These are phyloP conservation scores for Blepharisma japonicum DNA, from an alignment of 73 alveolate genomes.

Conservation along the genomic window DNA sequence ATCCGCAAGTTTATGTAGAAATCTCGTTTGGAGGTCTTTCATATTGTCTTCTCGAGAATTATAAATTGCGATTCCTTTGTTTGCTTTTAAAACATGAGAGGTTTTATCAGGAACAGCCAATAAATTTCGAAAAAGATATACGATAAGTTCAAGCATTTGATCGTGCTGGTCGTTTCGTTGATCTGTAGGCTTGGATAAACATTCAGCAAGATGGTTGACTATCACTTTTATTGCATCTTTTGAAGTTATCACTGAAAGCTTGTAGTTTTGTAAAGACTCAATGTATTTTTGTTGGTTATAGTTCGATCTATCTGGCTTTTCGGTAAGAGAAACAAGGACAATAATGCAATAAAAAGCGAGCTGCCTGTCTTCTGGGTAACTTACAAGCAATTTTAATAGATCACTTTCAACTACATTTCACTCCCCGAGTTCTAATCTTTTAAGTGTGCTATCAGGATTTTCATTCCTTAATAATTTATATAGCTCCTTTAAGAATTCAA, in stretches of 20 bases:
- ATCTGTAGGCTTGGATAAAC: constrained; percentile 43
- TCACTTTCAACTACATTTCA: constrained; percentile 62
- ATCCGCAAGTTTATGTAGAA: constrained; percentile 33
- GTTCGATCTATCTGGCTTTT: constrained; percentile 37
- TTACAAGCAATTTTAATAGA: constrained; percentile 62
- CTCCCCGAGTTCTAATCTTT: constrained; percentile 55
- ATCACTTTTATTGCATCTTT: constrained; percentile 43
- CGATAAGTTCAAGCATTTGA: constrained; percentile 68
- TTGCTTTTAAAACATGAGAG: constrained; percentile 28
- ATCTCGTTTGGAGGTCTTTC: constrained; percentile 42
- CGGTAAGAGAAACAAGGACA: constrained; percentile 62
- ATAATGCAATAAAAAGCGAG: constrained; percentile 57
- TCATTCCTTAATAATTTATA: constrained; percentile 51
- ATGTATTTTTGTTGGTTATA: constrained; percentile 25
- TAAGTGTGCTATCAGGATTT: constrained; percentile 62
- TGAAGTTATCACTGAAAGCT: constrained; percentile 48
- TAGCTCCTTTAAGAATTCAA: constrained; percentile 49
- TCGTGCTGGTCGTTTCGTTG: constrained; percentile 58
- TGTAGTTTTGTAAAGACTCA: constrained; percentile 54
- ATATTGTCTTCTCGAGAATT: constrained; percentile 30
- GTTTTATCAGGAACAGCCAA: constrained; percentile 59
- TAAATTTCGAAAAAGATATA: constrained; percentile 56
- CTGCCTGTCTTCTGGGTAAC: constrained; percentile 65
- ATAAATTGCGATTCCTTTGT: constrained; percentile 30
- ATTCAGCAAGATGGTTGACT: constrained; percentile 64